phyloP scores from a whole-genome alignment of 257 asterid species.

The Prunella vulgaris region DNA sequence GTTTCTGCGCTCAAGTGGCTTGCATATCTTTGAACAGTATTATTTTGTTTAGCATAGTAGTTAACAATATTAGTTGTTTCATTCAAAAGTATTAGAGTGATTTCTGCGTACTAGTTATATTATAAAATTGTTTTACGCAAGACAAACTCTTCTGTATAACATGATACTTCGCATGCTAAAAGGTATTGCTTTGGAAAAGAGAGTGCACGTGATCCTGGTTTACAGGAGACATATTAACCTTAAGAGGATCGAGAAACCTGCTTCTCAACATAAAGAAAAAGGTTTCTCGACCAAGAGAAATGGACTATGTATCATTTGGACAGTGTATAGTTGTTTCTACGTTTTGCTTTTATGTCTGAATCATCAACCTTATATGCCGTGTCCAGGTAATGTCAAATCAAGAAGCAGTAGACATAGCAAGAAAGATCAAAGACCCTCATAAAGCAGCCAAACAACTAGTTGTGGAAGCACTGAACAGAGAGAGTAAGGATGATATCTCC shows the following conservation, averaged over 20 bases:
- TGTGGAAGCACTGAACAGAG: conserved; percentile 64
- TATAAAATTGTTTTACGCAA: too few relatives aligned
- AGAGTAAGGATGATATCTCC: conserved; percentile 89
- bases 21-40: too few relatives aligned
- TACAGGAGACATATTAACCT: not conserved
- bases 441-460: conserved; percentile 85
- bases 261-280: not conserved
- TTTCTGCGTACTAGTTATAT: too few relatives aligned
- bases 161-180: not conserved
- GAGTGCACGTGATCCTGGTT: not conserved
- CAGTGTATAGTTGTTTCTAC: too few relatives aligned
- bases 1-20: too few relatives aligned
- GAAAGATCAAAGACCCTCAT: conserved; percentile 71
- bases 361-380: not conserved
- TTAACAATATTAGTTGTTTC: too few relatives aligned
- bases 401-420: conserved; percentile 80
- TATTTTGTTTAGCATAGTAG: too few relatives aligned
- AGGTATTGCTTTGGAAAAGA: not conserved
- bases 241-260: not conserved
- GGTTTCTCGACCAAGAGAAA: not conserved
- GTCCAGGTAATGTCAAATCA: conserved; percentile 79
- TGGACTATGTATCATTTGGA: not conserved
- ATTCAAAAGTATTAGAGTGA: too few relatives aligned
- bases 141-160: too few relatives aligned
- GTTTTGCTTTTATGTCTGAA: too few relatives aligned